Base-by-base conservation (phyloP, 2,329 filamentous ascomycete species). In the Endothia cerciana region DNA sequence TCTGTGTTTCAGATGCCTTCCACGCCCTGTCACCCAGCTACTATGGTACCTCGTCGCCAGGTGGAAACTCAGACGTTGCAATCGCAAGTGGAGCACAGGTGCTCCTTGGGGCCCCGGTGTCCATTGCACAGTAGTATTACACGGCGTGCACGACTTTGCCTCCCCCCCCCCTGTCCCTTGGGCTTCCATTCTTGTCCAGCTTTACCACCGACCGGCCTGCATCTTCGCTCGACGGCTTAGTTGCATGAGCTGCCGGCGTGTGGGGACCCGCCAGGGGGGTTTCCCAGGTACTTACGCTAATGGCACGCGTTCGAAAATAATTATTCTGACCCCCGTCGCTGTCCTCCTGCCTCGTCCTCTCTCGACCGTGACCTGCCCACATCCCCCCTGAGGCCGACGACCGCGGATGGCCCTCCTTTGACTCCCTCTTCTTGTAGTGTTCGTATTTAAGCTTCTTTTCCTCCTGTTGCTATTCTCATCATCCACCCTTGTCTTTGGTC, bases 1-100 rank as follows among this genome's bases (percentile, higher is more conserved):
- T 51, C 40, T 15, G 47, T 65, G 65, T 67, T 67, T 67, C 65
- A 67, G 36, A 41, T 56, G 38, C 11, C 63, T 65, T 65, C 63
- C 59, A 67, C 60, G 53, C 58, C 22, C 28, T 51, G 65, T 66
- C 65, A 56, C 61, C 28, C 65, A 59, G 59, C 61, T 40, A 40
- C n/a, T n/a, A n/a, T n/a, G n/a, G n/a, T n/a, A n/a, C 61, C 55
- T 38, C 60, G 61, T 55, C 25, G 40, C 47, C 33, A 64, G 57
- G 65, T 66, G 64, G 64, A 41, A n/a, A 49, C 47, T 55, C 57
- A 47, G 33, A 28, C 63, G 43, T 36, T 38, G 36, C 19, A 36
- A 38, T 22, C 22, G 15, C 22, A 30, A 15, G 30, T 38, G 53
- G 30, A 15, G 4, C 53, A 15, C n/a, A 17, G 36, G 19, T 58